Conservation (phyloP, 2,329 filamentous ascomycete species). For the Lecanoromycetidae sp. region DNA sequence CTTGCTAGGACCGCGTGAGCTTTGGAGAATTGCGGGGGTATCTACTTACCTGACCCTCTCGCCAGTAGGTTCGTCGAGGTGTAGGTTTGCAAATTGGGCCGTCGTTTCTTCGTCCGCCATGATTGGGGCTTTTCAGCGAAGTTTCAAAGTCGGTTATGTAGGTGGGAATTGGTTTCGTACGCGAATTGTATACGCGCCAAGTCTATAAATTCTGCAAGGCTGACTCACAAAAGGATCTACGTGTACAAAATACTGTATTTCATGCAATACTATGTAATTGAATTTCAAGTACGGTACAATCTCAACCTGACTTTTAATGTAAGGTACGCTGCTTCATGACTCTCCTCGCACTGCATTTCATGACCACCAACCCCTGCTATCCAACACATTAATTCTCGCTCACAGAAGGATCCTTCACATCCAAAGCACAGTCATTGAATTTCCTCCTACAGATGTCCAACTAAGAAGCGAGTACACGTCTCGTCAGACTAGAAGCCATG, state of each 20-base stretch:
- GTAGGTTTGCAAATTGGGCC: constrained; percentile 50
- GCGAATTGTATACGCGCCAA: background rate
- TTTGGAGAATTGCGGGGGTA: background rate
- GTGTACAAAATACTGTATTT: too few species aligned
- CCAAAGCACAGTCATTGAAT: background rate
- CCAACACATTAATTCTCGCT: too few species aligned
- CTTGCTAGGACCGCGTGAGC: constrained; percentile 48
- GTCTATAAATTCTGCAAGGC: too few species aligned
- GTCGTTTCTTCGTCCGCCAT: constrained; percentile 11
- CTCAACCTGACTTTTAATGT: too few species aligned
- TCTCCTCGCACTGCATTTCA: too few species aligned
- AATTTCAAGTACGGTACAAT: too few species aligned
- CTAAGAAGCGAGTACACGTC: too few species aligned
- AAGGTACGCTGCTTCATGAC: too few species aligned
- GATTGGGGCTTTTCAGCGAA: background rate
- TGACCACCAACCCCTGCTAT: too few species aligned
- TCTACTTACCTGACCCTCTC: constrained; percentile 46
- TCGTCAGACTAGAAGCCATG: too few species aligned
- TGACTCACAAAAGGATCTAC: constrained; percentile 30
- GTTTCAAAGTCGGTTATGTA: background rate
- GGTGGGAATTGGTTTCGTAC: background rate
- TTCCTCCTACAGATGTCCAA: too few species aligned
- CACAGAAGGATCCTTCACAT: background rate
- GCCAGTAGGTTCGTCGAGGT: constrained; percentile 86
- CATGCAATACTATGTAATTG: too few species aligned